These are phyloP conservation scores for Rhazya stricta DNA, from an alignment of 257 asterid species.

Conservation along the genomic window DNA sequence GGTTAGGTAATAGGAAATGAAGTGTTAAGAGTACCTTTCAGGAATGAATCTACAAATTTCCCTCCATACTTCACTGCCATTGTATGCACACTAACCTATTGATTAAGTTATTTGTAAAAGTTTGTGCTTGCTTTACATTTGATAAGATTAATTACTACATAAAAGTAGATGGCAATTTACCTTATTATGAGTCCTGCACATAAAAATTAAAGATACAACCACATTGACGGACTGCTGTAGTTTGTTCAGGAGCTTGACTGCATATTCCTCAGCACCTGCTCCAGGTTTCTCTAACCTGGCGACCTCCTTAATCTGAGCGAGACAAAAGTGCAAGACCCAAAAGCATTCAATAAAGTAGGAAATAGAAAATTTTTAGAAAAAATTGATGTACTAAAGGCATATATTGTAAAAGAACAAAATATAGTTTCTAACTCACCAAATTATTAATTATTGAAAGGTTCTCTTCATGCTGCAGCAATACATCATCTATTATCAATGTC, in stretches of 20 bases:
- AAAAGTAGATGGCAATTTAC: constrained; percentile 25
- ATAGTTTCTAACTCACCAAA: constrained; percentile 47
- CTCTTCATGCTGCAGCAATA: constrained; percentile 72
- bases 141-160: constrained; percentile 12
- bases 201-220: constrained; percentile 55
- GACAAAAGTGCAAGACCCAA: not conserved
- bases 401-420: not conserved
- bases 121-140: constrained; percentile 4
- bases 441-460: constrained; percentile 56
- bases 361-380: no score
- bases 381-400: not conserved
- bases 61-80: constrained; percentile 88
- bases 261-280: constrained; percentile 44
- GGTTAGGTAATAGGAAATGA: not conserved
- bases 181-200: constrained; percentile 69
- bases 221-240: constrained; percentile 65
- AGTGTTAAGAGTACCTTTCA: constrained; percentile 47
- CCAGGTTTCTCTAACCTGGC: constrained; percentile 48
- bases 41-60: constrained; percentile 75
- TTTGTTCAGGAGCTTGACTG: constrained; percentile 49
- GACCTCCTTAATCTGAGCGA: constrained; percentile 56
- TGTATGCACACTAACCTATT: constrained; percentile 65
- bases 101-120: constrained; percentile 21
- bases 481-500: constrained; percentile 26
- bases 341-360: not conserved